Conservation (phyloP, 192 early-diverging fungal genomes). For the Coemansia sp. region DNA sequence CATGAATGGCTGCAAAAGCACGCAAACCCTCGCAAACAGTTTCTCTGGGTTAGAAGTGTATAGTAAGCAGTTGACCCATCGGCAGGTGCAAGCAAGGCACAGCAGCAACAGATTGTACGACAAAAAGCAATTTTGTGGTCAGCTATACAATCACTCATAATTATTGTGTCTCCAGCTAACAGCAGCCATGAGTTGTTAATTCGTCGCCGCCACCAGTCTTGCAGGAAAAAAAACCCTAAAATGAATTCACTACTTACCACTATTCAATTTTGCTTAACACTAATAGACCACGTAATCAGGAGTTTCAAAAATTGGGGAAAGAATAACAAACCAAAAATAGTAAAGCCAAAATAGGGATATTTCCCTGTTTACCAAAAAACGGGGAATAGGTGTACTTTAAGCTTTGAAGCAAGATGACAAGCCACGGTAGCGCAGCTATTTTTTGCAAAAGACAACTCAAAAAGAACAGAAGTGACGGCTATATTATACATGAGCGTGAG, state of each 20-base stretch:
- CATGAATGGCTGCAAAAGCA: not conserved
- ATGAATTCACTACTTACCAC: not conserved
- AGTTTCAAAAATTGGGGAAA: not conserved
- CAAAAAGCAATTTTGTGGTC: too few species aligned
- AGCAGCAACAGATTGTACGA: too few species aligned
- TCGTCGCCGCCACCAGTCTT: too few species aligned
- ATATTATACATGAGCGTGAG: not conserved
- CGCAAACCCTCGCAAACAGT: not conserved
- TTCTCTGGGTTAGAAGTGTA: not conserved
- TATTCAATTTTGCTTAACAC: not conserved
- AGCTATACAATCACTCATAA: too few species aligned
- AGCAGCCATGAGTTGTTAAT: too few species aligned
- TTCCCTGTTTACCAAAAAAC: not conserved
- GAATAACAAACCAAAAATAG: not conserved
- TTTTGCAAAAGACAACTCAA: not conserved
- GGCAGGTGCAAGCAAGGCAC: not conserved
- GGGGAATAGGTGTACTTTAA: not conserved
- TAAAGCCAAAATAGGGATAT: not conserved
- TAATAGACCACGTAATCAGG: constrained; percentile 1
- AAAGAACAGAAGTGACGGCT: not conserved
- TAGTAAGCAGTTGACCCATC: too few species aligned
- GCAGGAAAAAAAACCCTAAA: not conserved
- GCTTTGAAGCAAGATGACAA: not conserved
- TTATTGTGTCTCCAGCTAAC: too few species aligned
- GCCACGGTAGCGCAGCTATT: not conserved